A percentile compares a stretch with the other conserved stretches of the same genome.
Conservation (phyloP, 352 stramenopile genomes). For the Lagenidium giganteum region DNA sequence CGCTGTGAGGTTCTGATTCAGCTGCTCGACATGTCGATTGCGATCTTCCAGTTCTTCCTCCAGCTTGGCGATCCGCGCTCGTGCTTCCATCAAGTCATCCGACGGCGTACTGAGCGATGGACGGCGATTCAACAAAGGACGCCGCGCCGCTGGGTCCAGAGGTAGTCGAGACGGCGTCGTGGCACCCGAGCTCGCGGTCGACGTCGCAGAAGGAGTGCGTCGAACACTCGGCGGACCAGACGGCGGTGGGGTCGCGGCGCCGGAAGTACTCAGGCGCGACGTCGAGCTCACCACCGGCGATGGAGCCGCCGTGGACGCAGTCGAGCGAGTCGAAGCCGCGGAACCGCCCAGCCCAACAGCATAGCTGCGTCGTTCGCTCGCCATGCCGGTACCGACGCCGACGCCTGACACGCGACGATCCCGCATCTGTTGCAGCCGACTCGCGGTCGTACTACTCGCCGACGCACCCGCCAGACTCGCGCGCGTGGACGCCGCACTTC, state of each 20-base stretch:
- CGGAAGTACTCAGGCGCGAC: neutral
- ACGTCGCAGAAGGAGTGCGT: slow-evolving; percentile 6
- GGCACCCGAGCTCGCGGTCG: neutral
- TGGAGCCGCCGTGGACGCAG: slow-evolving; percentile 3
- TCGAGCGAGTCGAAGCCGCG: slow-evolving; percentile 4
- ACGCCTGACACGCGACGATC: slow-evolving; percentile 29
- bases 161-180: slow-evolving; percentile 9
- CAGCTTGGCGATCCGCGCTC: slow-evolving; percentile 42
- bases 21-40: slow-evolving; percentile 56
- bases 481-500: slow-evolving; percentile 3
- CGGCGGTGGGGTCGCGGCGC: neutral
- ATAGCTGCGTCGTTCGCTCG: neutral
- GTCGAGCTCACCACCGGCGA: slow-evolving; percentile 5
- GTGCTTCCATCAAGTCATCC: slow-evolving; percentile 47
- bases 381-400: neutral
- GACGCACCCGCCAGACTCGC: neutral
- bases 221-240: slow-evolving; percentile 2
- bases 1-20: slow-evolving; percentile 52
- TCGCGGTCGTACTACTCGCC: slow-evolving; percentile 7
- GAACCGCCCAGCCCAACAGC: neutral
- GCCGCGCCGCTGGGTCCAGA: slow-evolving; percentile 5
- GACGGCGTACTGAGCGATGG: slow-evolving; percentile 12
- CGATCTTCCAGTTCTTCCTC: slow-evolving; percentile 72
- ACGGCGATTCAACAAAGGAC: slow-evolving; percentile 9
- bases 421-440: slow-evolving; percentile 27